phyloP scores from a whole-genome alignment of 352 stramenopile species.

The Phytophthora podocarpi region DNA sequence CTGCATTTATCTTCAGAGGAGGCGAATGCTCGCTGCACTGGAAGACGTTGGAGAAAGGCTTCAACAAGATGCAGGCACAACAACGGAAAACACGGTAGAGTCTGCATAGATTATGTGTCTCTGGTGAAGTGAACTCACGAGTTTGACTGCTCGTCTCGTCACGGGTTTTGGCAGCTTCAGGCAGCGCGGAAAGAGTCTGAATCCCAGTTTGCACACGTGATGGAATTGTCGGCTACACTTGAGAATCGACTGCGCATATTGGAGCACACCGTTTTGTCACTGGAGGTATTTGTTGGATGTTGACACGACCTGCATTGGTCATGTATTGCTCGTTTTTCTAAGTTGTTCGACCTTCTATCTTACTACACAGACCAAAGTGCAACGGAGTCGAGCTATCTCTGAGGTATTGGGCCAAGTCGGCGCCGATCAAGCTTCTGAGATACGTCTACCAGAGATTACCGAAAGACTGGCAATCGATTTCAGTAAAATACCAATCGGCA shows the following conservation, averaged over 20 bases:
- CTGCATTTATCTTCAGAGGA: conserved; percentile 16
- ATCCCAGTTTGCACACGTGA: conserved; percentile 19
- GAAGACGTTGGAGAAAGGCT: conserved; percentile 31
- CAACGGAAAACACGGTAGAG: conserved; percentile 22
- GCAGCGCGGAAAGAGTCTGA: conserved; percentile 19
- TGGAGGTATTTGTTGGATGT: conserved; percentile 12
- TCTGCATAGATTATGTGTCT: not conserved
- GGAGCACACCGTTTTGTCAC: conserved; percentile 31
- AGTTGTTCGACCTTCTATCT: too few relatives aligned
- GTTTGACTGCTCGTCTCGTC: not conserved
- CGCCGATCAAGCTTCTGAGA: not conserved
- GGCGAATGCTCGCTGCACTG: conserved; percentile 27
- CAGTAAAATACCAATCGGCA: not conserved
- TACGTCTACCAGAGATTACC: conserved; percentile 1
- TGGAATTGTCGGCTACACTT: conserved; percentile 27
- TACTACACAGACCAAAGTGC: conserved; percentile 24
- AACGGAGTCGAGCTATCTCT: conserved; percentile 28
- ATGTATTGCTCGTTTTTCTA: too few relatives aligned
- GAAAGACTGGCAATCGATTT: not conserved
- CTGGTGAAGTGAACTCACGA: not conserved
- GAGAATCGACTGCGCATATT: conserved; percentile 33
- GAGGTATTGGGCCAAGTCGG: conserved; percentile 12
- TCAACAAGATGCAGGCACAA: conserved; percentile 14
- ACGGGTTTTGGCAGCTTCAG: conserved; percentile 18
- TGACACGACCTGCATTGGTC: too few relatives aligned